Percentiles rank a stretch among this genome's conserved stretches.
Conservation (phyloP, 2,329 filamentous ascomycete genomes). For the Trichoderma cornu-damae region DNA sequence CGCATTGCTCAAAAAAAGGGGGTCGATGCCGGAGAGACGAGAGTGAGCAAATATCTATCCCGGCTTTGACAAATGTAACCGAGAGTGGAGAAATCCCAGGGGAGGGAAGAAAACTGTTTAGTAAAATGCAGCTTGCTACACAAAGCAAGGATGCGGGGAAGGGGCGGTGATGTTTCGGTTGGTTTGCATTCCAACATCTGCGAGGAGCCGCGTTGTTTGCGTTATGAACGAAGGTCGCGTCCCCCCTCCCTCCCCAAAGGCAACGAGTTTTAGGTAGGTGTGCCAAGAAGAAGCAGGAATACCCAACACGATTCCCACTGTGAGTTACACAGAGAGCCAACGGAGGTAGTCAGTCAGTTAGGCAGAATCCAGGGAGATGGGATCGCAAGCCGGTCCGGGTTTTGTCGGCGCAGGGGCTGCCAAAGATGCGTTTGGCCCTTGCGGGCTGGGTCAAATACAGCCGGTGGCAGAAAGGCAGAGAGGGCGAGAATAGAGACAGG, state of each 20-base stretch:
- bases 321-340: neutral
- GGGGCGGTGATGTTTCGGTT: neutral
- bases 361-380: neutral
- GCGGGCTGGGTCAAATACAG: too few species aligned
- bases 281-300: neutral
- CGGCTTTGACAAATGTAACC: neutral
- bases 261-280: neutral
- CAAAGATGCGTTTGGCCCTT: neutral
- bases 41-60: neutral
- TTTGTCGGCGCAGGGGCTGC: neutral
- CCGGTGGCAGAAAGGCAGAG: neutral
- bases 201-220: conserved; percentile 12
- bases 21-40: too few species aligned
- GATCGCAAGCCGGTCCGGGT: neutral
- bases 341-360: neutral
- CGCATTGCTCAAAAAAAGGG: too few species aligned
- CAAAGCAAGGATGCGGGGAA: neutral
- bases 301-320: neutral
- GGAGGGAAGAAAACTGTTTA: neutral
- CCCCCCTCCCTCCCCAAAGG: neutral
- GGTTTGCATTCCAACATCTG: neutral
- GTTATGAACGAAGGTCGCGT: neutral
- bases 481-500: neutral
- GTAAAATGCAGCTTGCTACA: neutral
- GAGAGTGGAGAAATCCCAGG: neutral